Evolutionary conservation across 2,329 filamentous ascomycete species (phyloP).

Genomic region (Ceratocystis ficicola): DNA sequence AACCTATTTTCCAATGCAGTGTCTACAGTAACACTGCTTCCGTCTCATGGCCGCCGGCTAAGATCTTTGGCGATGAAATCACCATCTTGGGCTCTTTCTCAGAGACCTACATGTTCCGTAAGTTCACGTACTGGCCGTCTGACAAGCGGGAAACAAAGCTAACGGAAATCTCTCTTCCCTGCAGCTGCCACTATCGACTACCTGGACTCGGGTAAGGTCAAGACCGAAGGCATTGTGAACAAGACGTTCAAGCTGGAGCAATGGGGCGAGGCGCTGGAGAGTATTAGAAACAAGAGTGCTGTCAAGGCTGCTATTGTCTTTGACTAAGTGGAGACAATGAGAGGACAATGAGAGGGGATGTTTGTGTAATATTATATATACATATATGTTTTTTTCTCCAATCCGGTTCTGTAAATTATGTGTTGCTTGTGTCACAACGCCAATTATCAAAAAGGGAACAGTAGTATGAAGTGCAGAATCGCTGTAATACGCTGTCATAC

Average conservation of each 20-base stretch:
- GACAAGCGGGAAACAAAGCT: not conserved
- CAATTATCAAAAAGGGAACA: not conserved
- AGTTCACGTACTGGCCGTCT: slow-evolving; percentile 23
- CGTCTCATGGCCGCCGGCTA: slow-evolving; percentile 57
- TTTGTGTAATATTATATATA: not conserved
- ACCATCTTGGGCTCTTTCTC: slow-evolving; percentile 63
- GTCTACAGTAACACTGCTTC: slow-evolving; percentile 52
- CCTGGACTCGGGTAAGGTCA: slow-evolving; percentile 48
- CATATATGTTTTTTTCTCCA: not conserved
- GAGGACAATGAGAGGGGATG: not conserved
- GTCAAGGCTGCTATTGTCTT: slow-evolving; percentile 66
- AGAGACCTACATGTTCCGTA: slow-evolving; percentile 60
- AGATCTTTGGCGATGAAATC: slow-evolving; percentile 58
- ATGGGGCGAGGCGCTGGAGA: slow-evolving; percentile 56
- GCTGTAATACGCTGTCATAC: not conserved
- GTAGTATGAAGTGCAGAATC: not conserved
- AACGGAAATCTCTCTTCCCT: not conserved
- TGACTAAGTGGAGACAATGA: slow-evolving; percentile 30
- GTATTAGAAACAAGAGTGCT: slow-evolving; percentile 58
- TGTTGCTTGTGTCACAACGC: not conserved
- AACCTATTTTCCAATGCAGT: slow-evolving; percentile 27
- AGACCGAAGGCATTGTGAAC: slow-evolving; percentile 57
- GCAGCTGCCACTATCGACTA: slow-evolving; percentile 38
- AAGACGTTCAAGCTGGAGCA: slow-evolving; percentile 63
- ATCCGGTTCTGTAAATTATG: no score